A percentile compares a stretch with the other conserved stretches of the same genome.
phyloP scores from a whole-genome alignment of 2,329 filamentous ascomycete genomes.

The Verticillium isaacii region DNA sequence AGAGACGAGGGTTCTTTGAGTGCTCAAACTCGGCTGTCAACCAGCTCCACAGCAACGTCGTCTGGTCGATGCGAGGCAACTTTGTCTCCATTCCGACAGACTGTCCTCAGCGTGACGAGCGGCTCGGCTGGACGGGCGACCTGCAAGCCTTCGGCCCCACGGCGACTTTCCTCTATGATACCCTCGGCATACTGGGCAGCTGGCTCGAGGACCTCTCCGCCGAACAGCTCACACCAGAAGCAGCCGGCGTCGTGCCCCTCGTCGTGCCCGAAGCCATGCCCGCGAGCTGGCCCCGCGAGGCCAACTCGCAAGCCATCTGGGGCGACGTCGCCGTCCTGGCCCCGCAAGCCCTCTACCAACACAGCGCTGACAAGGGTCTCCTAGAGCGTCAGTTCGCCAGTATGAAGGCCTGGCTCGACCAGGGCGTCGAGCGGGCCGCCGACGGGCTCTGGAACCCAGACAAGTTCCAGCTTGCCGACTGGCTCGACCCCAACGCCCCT shows the following conservation, averaged over 20 bases:
- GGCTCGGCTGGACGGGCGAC: conserved; percentile 9
- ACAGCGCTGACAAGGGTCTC: conserved; percentile 6
- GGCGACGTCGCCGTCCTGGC: conserved; percentile 6
- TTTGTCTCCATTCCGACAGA: conserved; percentile 8
- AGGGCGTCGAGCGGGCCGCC: conserved; percentile 6
- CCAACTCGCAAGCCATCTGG: conserved; percentile 8
- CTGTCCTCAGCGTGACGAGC: conserved; percentile 8
- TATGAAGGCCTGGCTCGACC: conserved; percentile 8
- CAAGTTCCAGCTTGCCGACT: conserved; percentile 8
- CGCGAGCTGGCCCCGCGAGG: conserved; percentile 9
- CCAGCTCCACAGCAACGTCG: conserved; percentile 6
- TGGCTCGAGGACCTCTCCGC: conserved; percentile 8
- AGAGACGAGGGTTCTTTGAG: conserved; percentile 8
- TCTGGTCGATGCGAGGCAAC: conserved; percentile 10
- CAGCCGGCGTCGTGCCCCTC: conserved; percentile 25
- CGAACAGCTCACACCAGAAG: conserved; percentile 18
- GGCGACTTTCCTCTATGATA: conserved; percentile 7
- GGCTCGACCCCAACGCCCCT: conserved; percentile 8
- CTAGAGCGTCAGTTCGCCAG: conserved; percentile 5
- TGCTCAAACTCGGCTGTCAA: conserved; percentile 7
- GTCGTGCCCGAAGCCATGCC: conserved; percentile 22
- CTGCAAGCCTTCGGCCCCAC: conserved; percentile 7
- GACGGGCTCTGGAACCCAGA: conserved; percentile 9
- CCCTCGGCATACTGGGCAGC: conserved; percentile 5
- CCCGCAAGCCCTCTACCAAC: conserved; percentile 4